Conservation (phyloP, 495 filamentous ascomycete genomes). For the Articulospora tetracladia region DNA sequence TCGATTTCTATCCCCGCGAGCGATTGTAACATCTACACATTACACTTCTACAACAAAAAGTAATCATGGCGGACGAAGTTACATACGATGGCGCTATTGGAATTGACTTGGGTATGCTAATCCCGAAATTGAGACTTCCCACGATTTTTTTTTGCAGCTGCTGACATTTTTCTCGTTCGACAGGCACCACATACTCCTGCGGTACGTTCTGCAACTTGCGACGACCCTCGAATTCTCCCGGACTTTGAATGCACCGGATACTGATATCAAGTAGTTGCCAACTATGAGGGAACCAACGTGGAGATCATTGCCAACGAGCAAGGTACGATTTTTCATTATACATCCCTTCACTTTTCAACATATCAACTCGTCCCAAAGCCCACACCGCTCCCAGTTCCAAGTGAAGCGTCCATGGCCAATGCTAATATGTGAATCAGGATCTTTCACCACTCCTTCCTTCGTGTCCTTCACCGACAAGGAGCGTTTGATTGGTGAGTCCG, state of each 20-base stretch:
- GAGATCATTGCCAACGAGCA: constrained; percentile 99
- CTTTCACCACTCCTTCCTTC: constrained; percentile 94
- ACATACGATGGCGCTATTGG: constrained; percentile 98
- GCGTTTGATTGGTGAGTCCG: constrained; percentile 96
- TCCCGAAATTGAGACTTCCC: constrained; percentile 5
- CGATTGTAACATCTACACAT: constrained; percentile 10
- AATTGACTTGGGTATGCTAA: constrained; percentile 87
- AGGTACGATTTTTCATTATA: constrained; percentile 53
- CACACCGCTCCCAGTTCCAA: background rate
- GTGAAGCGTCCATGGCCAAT: background rate
- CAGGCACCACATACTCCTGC: constrained; percentile 91
- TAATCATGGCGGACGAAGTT: constrained; percentile 86
- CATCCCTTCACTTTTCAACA: background rate
- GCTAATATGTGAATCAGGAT: background rate
- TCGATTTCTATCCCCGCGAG: constrained; percentile 7
- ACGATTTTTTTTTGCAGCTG: background rate
- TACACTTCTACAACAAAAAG: constrained; percentile 15
- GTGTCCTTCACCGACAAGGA: constrained; percentile 98
- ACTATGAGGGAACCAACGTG: constrained; percentile 98
- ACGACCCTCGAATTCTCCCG: background rate
- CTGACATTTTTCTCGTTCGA: constrained; percentile 18
- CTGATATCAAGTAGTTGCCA: constrained; percentile 59
- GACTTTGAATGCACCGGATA: background rate
- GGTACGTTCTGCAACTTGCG: constrained; percentile 19
- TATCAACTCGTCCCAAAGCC: background rate